Percentiles rank a stretch among this genome's conserved stretches.
Conservation (phyloP, 768 basidiomycete genomes). For the Hygrophoropsis aurantiaca region DNA sequence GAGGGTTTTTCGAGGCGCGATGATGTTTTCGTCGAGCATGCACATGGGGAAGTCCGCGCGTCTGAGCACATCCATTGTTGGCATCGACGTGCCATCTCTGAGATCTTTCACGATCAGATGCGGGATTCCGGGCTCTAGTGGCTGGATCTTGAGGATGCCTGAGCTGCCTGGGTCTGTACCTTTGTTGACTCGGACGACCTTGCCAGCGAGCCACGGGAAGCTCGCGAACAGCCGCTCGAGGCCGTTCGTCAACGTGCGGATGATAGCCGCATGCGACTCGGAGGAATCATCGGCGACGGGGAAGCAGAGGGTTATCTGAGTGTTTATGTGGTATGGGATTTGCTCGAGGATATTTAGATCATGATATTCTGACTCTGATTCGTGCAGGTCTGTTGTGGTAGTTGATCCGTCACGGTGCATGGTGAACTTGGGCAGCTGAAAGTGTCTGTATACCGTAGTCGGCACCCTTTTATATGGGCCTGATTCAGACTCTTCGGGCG, state of each 20-base stretch:
- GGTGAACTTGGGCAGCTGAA: too few relatives aligned
- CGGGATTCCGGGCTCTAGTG: constrained; percentile 1
- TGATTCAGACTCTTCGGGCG: too few relatives aligned
- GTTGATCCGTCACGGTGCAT: constrained; percentile 1
- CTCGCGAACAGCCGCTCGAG: constrained; percentile 5
- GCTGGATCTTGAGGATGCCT: constrained; percentile 4
- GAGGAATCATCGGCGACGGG: constrained; percentile 2
- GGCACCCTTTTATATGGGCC: too few relatives aligned
- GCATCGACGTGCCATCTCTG: constrained; percentile 3
- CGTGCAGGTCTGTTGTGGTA: too few relatives aligned
- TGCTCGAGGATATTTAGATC: background rate
- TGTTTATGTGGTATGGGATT: background rate
- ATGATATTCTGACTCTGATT: background rate
- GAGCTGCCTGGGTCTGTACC: background rate
- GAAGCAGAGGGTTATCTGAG: constrained; percentile 4
- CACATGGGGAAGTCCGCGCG: constrained; percentile 4
- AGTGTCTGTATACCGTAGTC: too few relatives aligned
- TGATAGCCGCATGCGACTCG: constrained; percentile 6
- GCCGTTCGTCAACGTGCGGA: constrained; percentile 3
- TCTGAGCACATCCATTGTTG: constrained; percentile 5
- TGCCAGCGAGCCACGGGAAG: constrained; percentile 3
- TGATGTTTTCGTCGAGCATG: constrained; percentile 5
- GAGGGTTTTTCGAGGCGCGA: constrained; percentile 3
- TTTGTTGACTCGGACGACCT: background rate
- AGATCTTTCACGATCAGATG: constrained; percentile 3